Evolutionary conservation across 2,329 filamentous ascomycete species (phyloP).

Genomic region (Zymoseptoria pseudotritici): DNA sequence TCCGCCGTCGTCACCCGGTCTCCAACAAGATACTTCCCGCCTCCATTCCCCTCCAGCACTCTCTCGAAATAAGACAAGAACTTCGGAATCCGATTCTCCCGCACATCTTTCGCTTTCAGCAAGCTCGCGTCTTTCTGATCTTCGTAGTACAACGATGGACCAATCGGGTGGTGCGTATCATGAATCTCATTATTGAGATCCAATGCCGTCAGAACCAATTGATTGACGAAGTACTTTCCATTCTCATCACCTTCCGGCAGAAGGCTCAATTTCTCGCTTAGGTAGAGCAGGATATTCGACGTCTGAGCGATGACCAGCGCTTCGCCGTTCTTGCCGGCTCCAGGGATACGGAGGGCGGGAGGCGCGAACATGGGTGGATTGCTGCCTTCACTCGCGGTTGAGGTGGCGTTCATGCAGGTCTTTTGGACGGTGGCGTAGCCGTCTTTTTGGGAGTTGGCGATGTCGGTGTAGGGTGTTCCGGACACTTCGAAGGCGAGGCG

Average conservation of each 20-base stretch:
- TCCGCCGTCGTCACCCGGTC: slow-evolving; percentile 63
- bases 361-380: slow-evolving; percentile 63
- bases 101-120: slow-evolving; percentile 50
- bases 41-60: slow-evolving; percentile 49
- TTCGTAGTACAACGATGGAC: slow-evolving; percentile 54
- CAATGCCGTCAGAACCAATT: slow-evolving; percentile 59
- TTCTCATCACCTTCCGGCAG: slow-evolving; percentile 42
- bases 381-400: slow-evolving; percentile 35
- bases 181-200: slow-evolving; percentile 67
- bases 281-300: slow-evolving; percentile 64
- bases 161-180: slow-evolving; percentile 63
- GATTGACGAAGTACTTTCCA: slow-evolving; percentile 53
- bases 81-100: slow-evolving; percentile 59
- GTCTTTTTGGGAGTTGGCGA: slow-evolving; percentile 42
- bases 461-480: slow-evolving; percentile 57
- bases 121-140: slow-evolving; percentile 65
- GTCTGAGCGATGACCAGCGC: slow-evolving; percentile 60
- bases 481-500: slow-evolving; percentile 66
- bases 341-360: slow-evolving; percentile 52
- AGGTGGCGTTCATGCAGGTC: slow-evolving; percentile 32
- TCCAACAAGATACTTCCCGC: slow-evolving; percentile 59
- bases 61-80: slow-evolving; percentile 65
- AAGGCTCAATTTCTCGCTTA: slow-evolving; percentile 55
- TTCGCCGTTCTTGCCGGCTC: slow-evolving; percentile 45
- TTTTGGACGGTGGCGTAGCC: slow-evolving; percentile 47